These are phyloP conservation scores for Penicillium sp. DNA, from an alignment of 2,329 filamentous ascomycete species.

Conservation along the genomic window DNA sequence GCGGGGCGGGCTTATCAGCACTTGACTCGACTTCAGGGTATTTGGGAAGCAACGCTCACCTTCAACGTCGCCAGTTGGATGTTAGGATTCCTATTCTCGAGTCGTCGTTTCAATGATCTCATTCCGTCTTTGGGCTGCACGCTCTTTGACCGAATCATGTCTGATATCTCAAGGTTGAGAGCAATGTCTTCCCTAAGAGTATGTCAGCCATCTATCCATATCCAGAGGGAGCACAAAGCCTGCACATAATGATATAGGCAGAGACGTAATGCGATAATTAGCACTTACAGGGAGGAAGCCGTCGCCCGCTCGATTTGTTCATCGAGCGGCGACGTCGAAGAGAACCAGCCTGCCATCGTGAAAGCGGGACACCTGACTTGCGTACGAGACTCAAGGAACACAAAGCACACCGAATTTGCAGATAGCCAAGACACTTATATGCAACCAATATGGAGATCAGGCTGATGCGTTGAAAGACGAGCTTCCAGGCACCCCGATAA, in stretches of 20 bases:
- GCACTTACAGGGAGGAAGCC: slow-evolving; percentile 77
- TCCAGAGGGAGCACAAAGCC: too few relatives aligned
- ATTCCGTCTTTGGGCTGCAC: slow-evolving; percentile 97
- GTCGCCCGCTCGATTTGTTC: slow-evolving; percentile 97
- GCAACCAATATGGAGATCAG: slow-evolving; percentile 8
- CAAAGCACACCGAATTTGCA: slow-evolving; percentile 35
- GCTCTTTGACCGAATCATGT: slow-evolving; percentile 94
- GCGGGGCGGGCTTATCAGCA: slow-evolving; percentile 13
- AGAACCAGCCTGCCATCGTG: slow-evolving; percentile 96
- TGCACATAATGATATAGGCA: neutral
- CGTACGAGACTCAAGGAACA: neutral
- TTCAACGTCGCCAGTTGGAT: slow-evolving; percentile 92
- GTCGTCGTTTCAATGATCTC: slow-evolving; percentile 88
- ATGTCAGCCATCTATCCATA: slow-evolving; percentile 10
- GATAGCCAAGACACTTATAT: slow-evolving; percentile 7
- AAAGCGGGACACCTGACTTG: slow-evolving; percentile 27
- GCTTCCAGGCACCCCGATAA: slow-evolving; percentile 21
- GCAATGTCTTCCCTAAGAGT: slow-evolving; percentile 81
- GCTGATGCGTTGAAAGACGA: slow-evolving; percentile 18
- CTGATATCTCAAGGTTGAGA: slow-evolving; percentile 95
- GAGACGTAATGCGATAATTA: slow-evolving; percentile 16
- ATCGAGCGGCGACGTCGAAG: slow-evolving; percentile 86
- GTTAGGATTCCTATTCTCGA: slow-evolving; percentile 97
- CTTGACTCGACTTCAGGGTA: slow-evolving; percentile 65
- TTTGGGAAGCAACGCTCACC: slow-evolving; percentile 65